These are phyloP conservation scores for Leptographium lundbergii DNA, from an alignment of 2,329 filamentous ascomycete species.

Conservation along the genomic window DNA sequence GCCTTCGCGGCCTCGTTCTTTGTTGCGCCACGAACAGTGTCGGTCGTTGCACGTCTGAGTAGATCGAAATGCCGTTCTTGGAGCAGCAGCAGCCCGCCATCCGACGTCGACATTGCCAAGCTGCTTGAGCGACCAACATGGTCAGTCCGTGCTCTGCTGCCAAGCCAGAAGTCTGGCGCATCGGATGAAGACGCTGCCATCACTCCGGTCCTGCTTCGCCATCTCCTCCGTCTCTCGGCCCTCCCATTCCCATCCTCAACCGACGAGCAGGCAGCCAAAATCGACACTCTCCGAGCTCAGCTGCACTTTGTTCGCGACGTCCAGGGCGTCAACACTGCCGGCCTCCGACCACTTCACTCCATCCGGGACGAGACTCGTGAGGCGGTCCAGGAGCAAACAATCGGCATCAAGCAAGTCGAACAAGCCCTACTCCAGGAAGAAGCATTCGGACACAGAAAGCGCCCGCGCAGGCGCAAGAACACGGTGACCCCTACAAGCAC, in stretches of 20 bases:
- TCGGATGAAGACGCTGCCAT: slow-evolving; percentile 29
- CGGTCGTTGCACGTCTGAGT: too few relatives aligned
- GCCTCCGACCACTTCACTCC: slow-evolving; percentile 59
- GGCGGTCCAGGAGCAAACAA: slow-evolving; percentile 41
- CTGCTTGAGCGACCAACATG: slow-evolving; percentile 49
- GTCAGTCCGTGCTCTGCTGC: slow-evolving; percentile 67
- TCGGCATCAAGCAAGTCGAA: slow-evolving; percentile 44
- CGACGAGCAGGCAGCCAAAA: slow-evolving; percentile 56
- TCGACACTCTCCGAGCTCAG: slow-evolving; percentile 65
- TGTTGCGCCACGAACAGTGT: not conserved
- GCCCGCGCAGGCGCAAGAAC: slow-evolving; percentile 24
- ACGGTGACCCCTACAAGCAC: slow-evolving; percentile 27
- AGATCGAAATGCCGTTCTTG: slow-evolving; percentile 28
- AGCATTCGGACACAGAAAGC: slow-evolving; percentile 40
- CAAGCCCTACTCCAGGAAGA: slow-evolving; percentile 48
- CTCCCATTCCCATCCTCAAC: slow-evolving; percentile 56
- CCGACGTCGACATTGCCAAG: not conserved
- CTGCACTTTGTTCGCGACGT: slow-evolving; percentile 84
- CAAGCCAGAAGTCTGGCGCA: not conserved
- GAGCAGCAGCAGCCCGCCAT: not conserved
- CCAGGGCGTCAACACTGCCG: slow-evolving; percentile 62
- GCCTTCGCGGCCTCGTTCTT: not conserved
- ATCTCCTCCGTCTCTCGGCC: slow-evolving; percentile 80
- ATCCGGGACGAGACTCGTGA: slow-evolving; percentile 66
- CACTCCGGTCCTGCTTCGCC: slow-evolving; percentile 57